Evolutionary conservation across 768 basidiomycete genomes (phyloP).

Genomic region (Cantharellus cinnabarinus): DNA sequence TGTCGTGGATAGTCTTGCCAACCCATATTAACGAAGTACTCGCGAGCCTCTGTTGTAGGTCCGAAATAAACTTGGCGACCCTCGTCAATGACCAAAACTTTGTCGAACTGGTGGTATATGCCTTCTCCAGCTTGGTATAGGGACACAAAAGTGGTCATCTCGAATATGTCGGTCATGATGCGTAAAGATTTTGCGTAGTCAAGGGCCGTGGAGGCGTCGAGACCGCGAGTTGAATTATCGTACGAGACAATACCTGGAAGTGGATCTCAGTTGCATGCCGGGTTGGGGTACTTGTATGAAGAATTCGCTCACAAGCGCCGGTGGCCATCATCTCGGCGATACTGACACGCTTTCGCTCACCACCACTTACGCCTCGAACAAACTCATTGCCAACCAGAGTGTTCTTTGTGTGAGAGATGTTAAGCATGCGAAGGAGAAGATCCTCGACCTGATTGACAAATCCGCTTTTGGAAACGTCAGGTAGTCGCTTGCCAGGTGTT

Average conservation of each 20-base stretch:
- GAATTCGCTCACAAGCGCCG: constrained; percentile 20
- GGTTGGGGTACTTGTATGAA: constrained; percentile 54
- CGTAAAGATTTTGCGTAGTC: constrained; percentile 28
- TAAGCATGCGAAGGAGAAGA: constrained; percentile 46
- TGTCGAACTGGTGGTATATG: constrained; percentile 1
- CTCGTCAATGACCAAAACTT: constrained; percentile 25
- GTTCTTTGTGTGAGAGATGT: constrained; percentile 46
- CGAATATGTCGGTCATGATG: constrained; percentile 21
- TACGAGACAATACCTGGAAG: constrained; percentile 11
- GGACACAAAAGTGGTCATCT: constrained; percentile 6
- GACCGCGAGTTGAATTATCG: constrained; percentile 11
- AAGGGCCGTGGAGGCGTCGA: constrained; percentile 18
- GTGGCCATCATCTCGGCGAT: constrained; percentile 62
- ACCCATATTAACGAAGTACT: constrained; percentile 27
- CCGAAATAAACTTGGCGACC: constrained; percentile 32
- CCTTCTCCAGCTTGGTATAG: constrained; percentile 2
- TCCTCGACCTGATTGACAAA: constrained; percentile 25
- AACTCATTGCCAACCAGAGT: constrained; percentile 63
- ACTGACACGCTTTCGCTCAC: constrained; percentile 67
- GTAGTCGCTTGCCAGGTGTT: constrained; percentile 20
- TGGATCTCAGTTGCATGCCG: constrained; percentile 20
- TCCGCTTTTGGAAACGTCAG: constrained; percentile 16
- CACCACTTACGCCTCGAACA: constrained; percentile 50
- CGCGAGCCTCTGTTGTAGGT: constrained; percentile 18
- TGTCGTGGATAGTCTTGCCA: constrained; percentile 26